Evolutionary conservation across 805 yeast species (phyloP), one percentile per base, ranked within the genome.

Genomic region (Torulaspora microellipsoides): DNA sequence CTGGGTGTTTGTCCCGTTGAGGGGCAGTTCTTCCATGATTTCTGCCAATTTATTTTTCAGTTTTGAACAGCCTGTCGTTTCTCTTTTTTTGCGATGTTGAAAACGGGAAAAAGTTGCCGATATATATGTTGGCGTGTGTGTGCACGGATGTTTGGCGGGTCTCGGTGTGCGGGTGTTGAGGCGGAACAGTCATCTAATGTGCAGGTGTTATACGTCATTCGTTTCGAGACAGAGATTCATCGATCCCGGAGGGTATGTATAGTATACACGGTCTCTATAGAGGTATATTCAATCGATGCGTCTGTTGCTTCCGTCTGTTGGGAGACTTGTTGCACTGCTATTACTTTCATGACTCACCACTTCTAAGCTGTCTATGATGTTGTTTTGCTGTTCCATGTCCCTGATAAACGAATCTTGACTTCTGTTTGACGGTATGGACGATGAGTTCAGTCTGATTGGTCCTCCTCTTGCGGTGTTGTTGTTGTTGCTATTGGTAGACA

Each of bases 351-450:
- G 27, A 20, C 40, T 46, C 3, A 31, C 30, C 5, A 46, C 50
- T 14, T 69, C 74, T 23, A 70, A 48, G 12, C 67, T 62, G 45
- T 71, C 75, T 11, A 71, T 34, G 1, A 71, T 54, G 12, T 67
- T 60, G 51, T 70, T 70, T 34, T 69, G 72, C 8, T 64, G 66
- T 32, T 69, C 73, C 50, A 68, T 61, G 43, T 64, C 68, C 7
- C 69, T 61, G 34, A 66, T 56, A 42, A 69, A 58, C 12, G 62
- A 64, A 3, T 58, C 55, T 29, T 57, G 48, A 38, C 59, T 52
- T 33, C 54, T 39, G 30, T 53, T 40, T 13, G 37, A 29, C 35
- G 38, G 38, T 33, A 39, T 31, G 10, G 49, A 23, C 12, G 52
- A 31, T 8, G 48, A 36, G 40, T 42, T 43, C 34, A 49, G 32